A percentile compares a stretch with the other conserved stretches of the same genome.
Conservation (phyloP, 352 stramenopile genomes). For the Pythium vanterpoolii region DNA sequence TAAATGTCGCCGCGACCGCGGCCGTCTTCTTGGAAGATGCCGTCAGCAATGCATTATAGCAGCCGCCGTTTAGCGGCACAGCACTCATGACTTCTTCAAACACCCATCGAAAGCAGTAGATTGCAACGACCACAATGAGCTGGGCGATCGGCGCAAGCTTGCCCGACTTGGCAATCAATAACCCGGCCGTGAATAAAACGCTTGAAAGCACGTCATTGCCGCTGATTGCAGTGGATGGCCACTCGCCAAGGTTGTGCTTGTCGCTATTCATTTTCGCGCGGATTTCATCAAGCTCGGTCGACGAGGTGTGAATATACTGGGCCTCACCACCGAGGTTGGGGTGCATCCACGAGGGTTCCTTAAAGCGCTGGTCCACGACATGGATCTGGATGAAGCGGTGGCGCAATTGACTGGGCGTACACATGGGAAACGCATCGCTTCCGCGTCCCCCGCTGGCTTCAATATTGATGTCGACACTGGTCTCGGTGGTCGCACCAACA, state of each 20-base stretch:
- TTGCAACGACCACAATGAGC: conserved; percentile 49
- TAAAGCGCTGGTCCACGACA: conserved; percentile 52
- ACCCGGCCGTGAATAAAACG: conserved; percentile 56
- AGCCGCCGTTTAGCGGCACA: conserved; percentile 82
- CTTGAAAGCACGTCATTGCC: conserved; percentile 86
- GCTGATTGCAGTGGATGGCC: conserved; percentile 78
- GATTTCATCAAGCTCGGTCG: background rate
- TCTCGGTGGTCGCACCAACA: background rate
- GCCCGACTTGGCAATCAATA: conserved; percentile 45
- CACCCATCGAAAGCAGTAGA: conserved; percentile 62
- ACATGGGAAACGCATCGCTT: background rate
- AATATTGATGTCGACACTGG: background rate
- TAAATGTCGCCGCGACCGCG: conserved; percentile 69
- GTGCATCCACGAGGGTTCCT: conserved; percentile 67
- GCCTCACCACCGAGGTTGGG: conserved; percentile 53
- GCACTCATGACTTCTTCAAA: conserved; percentile 85
- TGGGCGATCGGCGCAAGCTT: conserved; percentile 73
- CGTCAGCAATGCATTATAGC: conserved; percentile 88
- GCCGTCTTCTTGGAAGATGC: conserved; percentile 78
- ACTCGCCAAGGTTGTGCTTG: conserved; percentile 49
- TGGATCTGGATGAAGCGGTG: conserved; percentile 63
- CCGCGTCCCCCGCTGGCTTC: background rate
- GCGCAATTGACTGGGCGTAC: conserved; percentile 44
- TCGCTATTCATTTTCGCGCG: background rate
- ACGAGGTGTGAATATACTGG: background rate